A percentile compares a stretch with the other conserved stretches of the same genome.
Conservation (phyloP, 768 basidiomycete species). For the Rhizopogon vinicolor region DNA sequence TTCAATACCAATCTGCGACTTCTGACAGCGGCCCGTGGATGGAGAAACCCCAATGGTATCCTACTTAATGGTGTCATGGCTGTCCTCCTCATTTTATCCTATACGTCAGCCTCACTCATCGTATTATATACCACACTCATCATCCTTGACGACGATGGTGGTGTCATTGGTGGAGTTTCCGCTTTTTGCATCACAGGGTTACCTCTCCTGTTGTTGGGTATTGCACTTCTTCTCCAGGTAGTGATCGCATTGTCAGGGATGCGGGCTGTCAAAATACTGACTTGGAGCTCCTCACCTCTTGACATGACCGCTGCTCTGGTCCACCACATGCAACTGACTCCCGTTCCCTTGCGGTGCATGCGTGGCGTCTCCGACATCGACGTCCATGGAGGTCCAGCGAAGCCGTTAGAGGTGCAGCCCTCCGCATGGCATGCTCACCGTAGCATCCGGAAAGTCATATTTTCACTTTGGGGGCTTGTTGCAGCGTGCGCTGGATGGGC, state of each 20-base stretch:
- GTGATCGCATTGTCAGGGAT: constrained; percentile 19
- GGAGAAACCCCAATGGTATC: constrained; percentile 18
- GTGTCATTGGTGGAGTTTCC: too few relatives aligned
- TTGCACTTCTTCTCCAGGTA: constrained; percentile 16
- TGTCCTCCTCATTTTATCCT: constrained; percentile 23
- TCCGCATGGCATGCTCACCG: constrained; percentile 18
- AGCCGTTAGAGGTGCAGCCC: constrained; percentile 12
- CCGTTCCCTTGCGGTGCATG: constrained; percentile 21
- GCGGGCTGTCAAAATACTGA: constrained; percentile 17
- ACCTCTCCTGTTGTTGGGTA: constrained; percentile 25
- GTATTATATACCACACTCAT: constrained; percentile 2
- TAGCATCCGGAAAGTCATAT: constrained; percentile 1
- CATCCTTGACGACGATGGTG: too few relatives aligned
- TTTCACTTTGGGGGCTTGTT: constrained; percentile 19
- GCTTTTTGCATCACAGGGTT: constrained; percentile 4
- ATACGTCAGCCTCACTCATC: constrained; percentile 23
- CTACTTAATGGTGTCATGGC: constrained; percentile 17
- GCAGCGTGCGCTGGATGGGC: constrained; percentile 18
- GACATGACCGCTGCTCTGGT: constrained; percentile 26
- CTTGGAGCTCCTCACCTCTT: constrained; percentile 28
- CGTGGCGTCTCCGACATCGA: constrained; percentile 11
- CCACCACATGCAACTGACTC: constrained; percentile 10
- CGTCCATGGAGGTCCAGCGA: constrained; percentile 5
- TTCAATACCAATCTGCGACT: constrained; percentile 17
- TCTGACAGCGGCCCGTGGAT: constrained; percentile 14